phyloP scores from a whole-genome alignment of 306 rosid species.

The Fragaria nilgerrensis region DNA sequence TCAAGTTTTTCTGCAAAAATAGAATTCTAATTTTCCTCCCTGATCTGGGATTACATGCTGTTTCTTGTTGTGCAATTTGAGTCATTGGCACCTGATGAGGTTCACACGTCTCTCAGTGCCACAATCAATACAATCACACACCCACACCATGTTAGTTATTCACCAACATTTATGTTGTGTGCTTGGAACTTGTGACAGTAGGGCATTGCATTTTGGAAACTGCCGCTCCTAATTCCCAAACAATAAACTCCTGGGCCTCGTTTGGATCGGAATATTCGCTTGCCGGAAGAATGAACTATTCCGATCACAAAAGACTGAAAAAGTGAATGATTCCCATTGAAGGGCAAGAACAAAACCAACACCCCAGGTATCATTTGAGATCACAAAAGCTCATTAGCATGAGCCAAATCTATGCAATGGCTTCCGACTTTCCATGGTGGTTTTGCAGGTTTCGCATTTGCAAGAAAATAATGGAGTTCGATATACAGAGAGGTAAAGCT shows the following conservation, averaged over 20 bases:
- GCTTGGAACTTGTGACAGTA: not conserved
- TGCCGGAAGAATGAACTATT: not conserved
- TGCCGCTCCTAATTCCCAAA: not conserved
- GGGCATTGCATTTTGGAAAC: not conserved
- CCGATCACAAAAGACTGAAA: not conserved
- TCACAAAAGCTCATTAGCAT: not conserved
- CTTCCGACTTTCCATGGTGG: not conserved
- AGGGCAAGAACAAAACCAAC: not conserved
- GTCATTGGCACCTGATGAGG: not conserved
- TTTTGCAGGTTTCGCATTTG: not conserved
- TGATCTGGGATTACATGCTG: not conserved
- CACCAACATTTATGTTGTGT: not conserved
- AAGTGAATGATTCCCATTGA: not conserved
- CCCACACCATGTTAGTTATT: not conserved
- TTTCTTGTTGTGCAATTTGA: not conserved
- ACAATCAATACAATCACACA: not conserved
- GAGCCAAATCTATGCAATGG: not conserved
- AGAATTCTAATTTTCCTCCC: not conserved
- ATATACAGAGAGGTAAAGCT: not conserved
- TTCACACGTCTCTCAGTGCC: not conserved
- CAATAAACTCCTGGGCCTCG: not conserved
- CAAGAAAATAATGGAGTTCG: not conserved
- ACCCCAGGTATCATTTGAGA: not conserved
- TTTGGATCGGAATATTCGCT: not conserved
- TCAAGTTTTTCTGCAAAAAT: not conserved